Conservation (phyloP, 495 filamentous ascomycete species). For the Neurospora sp. region DNA sequence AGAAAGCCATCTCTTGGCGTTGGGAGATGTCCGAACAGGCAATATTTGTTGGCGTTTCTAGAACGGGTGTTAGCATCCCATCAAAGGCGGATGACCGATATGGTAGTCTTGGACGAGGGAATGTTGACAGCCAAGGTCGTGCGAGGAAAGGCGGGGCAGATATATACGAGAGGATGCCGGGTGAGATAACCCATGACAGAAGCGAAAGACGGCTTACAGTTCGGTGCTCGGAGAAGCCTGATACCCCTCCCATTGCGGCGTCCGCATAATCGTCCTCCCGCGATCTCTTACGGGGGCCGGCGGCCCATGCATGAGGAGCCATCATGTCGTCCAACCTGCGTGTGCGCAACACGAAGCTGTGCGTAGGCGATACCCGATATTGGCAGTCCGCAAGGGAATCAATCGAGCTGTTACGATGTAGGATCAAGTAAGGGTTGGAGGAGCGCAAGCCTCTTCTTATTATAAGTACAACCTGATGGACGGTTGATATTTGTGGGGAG, state of each 20-base stretch:
- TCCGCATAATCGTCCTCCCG: conserved; percentile 26
- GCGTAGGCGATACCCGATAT: background rate
- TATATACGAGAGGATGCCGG: background rate
- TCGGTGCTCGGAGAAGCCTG: conserved; percentile 39
- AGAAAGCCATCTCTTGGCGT: conserved; percentile 27
- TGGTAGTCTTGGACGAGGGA: background rate
- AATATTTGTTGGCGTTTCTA: conserved; percentile 41
- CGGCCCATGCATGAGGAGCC: conserved; percentile 10
- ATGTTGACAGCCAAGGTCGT: background rate
- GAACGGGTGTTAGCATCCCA: conserved; percentile 3
- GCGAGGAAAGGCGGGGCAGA: background rate
- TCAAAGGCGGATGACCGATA: background rate
- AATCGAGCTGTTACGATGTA: background rate
- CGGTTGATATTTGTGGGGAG: background rate
- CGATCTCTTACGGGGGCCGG: conserved; percentile 19
- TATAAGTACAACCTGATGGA: background rate
- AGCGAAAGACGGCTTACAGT: conserved; percentile 25
- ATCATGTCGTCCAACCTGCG: conserved; percentile 5
- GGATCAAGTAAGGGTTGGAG: background rate
- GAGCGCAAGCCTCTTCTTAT: background rate
- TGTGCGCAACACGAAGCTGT: background rate
- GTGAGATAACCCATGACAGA: background rate
- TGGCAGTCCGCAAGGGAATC: background rate
- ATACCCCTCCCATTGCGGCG: conserved; percentile 11
- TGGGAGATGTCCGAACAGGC: conserved; percentile 32